These are phyloP conservation scores for Chlorella sp. DNA, from an alignment of 139 green algal species.

Conservation along the genomic window DNA sequence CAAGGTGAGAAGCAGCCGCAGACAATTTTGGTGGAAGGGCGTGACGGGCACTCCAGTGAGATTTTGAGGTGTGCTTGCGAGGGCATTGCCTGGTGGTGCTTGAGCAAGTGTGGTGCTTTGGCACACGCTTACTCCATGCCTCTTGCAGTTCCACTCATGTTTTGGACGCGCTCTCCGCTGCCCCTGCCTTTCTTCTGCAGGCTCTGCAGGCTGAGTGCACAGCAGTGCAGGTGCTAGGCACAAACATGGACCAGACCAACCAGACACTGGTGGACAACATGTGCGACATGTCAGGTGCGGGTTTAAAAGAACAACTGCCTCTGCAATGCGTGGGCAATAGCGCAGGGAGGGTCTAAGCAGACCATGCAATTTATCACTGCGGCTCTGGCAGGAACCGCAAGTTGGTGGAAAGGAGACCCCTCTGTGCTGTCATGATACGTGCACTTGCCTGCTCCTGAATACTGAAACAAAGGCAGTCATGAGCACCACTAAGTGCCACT, in stretches of 20 bases:
- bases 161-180: not conserved
- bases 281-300: conserved; percentile 46
- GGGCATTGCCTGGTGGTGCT: not conserved
- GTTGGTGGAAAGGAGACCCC: not conserved
- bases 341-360: too few species aligned
- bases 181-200: not conserved
- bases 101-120: not conserved
- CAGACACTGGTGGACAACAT: conserved; percentile 48
- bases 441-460: not conserved
- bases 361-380: too few species aligned
- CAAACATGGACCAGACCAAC: conserved; percentile 2
- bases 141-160: too few species aligned
- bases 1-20: not conserved
- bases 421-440: not conserved
- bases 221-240: conserved; percentile 1
- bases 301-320: not conserved
- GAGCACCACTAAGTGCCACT: not conserved
- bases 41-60: too few species aligned
- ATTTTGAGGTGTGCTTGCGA: too few species aligned
- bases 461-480: not conserved
- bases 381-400: not conserved
- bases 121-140: not conserved
- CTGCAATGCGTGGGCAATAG: not conserved
- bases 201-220: conserved; percentile 26
- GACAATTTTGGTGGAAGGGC: too few species aligned